A percentile compares a stretch with the other conserved stretches of the same genome.
Conservation (phyloP, 78 protist genomes). For the Neovahlkampfia damariscottae region DNA sequence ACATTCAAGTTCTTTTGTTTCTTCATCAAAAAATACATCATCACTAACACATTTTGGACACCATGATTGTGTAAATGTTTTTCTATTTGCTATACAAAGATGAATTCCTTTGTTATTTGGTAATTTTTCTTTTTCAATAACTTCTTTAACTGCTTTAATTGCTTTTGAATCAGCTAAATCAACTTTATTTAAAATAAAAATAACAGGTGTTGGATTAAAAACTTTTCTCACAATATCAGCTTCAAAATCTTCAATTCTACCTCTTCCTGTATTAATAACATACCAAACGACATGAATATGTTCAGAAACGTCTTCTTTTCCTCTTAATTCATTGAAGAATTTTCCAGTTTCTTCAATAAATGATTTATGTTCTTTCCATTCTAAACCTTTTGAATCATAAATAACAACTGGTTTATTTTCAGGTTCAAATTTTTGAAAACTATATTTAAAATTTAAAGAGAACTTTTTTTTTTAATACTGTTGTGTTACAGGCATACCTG, state of each 20-base stretch:
- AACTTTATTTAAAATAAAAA: background rate
- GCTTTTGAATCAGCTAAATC: background rate
- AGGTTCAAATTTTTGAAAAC: conserved; percentile 1
- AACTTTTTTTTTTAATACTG: too few relatives aligned
- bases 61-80: background rate
- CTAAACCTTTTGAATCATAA: background rate
- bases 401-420: background rate
- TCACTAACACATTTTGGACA: background rate
- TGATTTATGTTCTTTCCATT: background rate
- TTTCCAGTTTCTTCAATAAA: background rate
- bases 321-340: background rate
- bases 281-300: background rate
- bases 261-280: background rate
- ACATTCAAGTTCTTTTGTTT: background rate
- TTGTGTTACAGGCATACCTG: background rate
- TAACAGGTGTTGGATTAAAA: background rate
- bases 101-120: background rate
- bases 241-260: background rate
- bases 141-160: background rate
- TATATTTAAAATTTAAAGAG: too few relatives aligned
- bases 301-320: background rate
- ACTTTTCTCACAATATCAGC: background rate
- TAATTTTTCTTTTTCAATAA: background rate
- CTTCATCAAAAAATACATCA: conserved; percentile 1
- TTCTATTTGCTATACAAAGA: background rate